Base-by-base conservation (phyloP, 2,329 filamentous ascomycete genomes). In the Alternaria consortialis region DNA sequence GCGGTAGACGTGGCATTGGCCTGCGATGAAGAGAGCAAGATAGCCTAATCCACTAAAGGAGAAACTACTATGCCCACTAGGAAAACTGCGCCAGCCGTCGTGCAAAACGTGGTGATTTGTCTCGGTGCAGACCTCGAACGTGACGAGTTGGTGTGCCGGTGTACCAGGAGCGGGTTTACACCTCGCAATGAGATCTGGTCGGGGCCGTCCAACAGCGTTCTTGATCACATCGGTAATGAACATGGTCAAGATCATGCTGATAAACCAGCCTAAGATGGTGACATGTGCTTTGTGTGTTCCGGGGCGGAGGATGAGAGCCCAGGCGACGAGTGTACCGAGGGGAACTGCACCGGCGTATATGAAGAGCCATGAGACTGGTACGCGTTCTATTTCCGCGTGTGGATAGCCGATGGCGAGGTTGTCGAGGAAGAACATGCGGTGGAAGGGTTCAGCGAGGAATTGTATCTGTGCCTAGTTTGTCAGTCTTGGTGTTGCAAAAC, bases 361-460 rank as follows among this genome's bases (percentile, higher is more conserved):
- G 68, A 97, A 88, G 68, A 93, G 91, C 85, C 90, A 89, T 61
- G 83, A 77, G 13, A 97, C 88, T 7, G 93, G 85, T 0, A 99
- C 95, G 64, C 93, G 87, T 79, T 99, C 94, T 52, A 90, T 80
- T 58, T 90, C 84, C 23, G 95, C 93, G 80, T 97, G 91, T 0
- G 95, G 95, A 74, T 91, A 97, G 66, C 92, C 90, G 61, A 98
- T 93, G 51, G 88, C 84, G 25, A 91, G 85, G 76, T 98, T 93
- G 76, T 93, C 91, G 64, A 98, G 86, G 66, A 88, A 91, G 81
- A 99, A 98, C 88, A 97, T 91, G 80, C 92, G 93, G 78, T 98
- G 93, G 77, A 98, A 98, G 0, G 95, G 95, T 62, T 90, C 89
- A 70, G 92, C 85, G 67, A 91, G 84, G 70, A 91, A 82, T 78